A percentile compares a stretch with the other conserved stretches of the same genome.
Evolutionary conservation across 2,329 filamentous ascomycete species (phyloP).

Genomic region (Exophiala sideris): DNA sequence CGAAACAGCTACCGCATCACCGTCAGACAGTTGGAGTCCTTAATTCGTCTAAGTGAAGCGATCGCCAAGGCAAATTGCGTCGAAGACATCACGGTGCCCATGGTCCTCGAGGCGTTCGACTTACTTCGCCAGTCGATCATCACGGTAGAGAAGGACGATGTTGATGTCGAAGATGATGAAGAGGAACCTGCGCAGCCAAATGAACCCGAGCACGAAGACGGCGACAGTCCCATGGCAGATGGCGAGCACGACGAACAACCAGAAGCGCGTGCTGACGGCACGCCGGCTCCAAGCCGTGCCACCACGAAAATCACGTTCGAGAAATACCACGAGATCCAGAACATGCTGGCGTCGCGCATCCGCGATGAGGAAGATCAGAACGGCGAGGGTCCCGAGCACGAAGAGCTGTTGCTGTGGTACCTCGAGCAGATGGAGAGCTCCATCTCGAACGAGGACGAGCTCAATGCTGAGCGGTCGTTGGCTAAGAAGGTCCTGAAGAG

Average conservation of each 20-base stretch:
- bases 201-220: conserved; percentile 47
- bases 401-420: conserved; percentile 83
- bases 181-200: conserved; percentile 49
- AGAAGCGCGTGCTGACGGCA: conserved; percentile 37
- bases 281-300: conserved; percentile 40
- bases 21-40: conserved; percentile 88
- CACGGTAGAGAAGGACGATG: conserved; percentile 94
- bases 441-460: conserved; percentile 74
- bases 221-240: conserved; percentile 54
- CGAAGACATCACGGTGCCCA: conserved; percentile 76
- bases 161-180: conserved; percentile 85
- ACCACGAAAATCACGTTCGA: conserved; percentile 88
- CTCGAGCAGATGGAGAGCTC: conserved; percentile 86
- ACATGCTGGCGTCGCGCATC: conserved; percentile 76
- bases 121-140: conserved; percentile 93
- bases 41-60: conserved; percentile 95
- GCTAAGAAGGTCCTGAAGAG: conserved; percentile 85
- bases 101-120: conserved; percentile 90
- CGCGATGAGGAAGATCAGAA: conserved; percentile 73
- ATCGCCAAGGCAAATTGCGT: conserved; percentile 98
- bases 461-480: conserved; percentile 69
- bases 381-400: conserved; percentile 80
- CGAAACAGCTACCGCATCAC: conserved; percentile 97
- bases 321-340: conserved; percentile 88
- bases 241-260: conserved; percentile 45